Evolutionary conservation across 164 flowering plant genomes (phyloP).

Genomic region (Dillenia suffruticosa): DNA sequence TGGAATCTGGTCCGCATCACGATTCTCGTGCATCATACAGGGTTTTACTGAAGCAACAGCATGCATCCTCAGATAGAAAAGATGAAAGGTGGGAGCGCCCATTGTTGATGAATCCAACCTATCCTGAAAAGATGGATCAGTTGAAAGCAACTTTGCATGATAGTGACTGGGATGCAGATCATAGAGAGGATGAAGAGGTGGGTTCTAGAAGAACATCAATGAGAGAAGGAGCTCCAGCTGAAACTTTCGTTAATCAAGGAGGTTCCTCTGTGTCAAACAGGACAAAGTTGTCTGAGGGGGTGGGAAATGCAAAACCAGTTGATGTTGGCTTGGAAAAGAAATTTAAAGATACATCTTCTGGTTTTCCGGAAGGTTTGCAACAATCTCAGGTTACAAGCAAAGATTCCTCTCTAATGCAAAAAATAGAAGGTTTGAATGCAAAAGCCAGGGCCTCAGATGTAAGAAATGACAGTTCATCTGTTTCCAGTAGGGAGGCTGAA

Average conservation of each 20-base stretch:
- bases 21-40: constrained; percentile 48
- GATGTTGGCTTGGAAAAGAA: constrained; percentile 27
- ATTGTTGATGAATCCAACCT: constrained; percentile 12
- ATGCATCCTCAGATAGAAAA: constrained; percentile 54
- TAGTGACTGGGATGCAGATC: constrained; percentile 35
- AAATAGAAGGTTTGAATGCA: constrained; percentile 76
- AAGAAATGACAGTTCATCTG: constrained; percentile 24
- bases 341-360: constrained; percentile 15
- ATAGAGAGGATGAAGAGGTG: constrained; percentile 23
- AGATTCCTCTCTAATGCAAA: constrained; percentile 58
- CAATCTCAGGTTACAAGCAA: constrained; percentile 25
- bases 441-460: constrained; percentile 68
- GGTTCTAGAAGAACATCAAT: constrained; percentile 21
- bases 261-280: constrained; percentile 20
- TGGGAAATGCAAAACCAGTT: constrained; percentile 22
- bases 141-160: constrained; percentile 25
- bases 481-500: constrained; percentile 36
- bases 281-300: constrained; percentile 22
- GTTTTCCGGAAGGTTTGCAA: constrained; percentile 11
- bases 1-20: constrained; percentile 38
- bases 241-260: constrained; percentile 10
- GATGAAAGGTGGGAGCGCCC: constrained; percentile 38
- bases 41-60: constrained; percentile 64
- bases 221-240: constrained; percentile 28
- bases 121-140: constrained; percentile 28